Evolutionary conservation across 192 early-diverging fungal species (phyloP).

Genomic region (Podila epigama): DNA sequence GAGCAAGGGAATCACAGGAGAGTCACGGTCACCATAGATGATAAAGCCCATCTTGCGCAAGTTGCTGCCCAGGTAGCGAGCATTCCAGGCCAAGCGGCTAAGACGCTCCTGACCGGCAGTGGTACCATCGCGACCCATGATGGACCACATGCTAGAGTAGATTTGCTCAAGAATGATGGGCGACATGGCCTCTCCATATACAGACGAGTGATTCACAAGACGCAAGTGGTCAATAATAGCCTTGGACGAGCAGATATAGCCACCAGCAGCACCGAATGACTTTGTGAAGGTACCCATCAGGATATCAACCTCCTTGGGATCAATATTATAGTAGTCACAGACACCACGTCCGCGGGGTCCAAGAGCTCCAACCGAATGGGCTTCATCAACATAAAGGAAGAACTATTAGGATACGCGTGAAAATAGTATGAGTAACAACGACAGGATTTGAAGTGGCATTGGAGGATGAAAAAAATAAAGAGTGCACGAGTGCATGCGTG

Average conservation of each 20-base stretch:
- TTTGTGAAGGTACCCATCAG: slow-evolving; percentile 99
- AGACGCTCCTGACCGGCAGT: slow-evolving; percentile 84
- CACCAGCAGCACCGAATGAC: slow-evolving; percentile 96
- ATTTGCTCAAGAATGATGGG: slow-evolving; percentile 90
- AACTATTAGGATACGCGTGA: slow-evolving; percentile 56
- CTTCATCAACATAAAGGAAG: slow-evolving; percentile 97
- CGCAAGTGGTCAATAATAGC: slow-evolving; percentile 83
- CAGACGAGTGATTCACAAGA: slow-evolving; percentile 77
- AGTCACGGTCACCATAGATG: slow-evolving; percentile 86
- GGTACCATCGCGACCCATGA: slow-evolving; percentile 91
- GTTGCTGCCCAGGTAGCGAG: slow-evolving; percentile 81
- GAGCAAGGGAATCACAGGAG: slow-evolving; percentile 91
- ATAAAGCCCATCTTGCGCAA: slow-evolving; percentile 93
- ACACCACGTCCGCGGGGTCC: slow-evolving; percentile 94
- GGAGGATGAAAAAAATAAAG: background rate
- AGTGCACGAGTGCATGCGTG: background rate
- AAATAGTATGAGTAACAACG: background rate
- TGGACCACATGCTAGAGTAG: slow-evolving; percentile 87
- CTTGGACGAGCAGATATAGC: slow-evolving; percentile 85
- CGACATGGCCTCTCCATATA: slow-evolving; percentile 93
- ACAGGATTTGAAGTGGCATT: background rate
- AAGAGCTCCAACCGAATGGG: slow-evolving; percentile 95
- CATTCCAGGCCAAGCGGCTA: slow-evolving; percentile 86
- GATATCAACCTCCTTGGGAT: slow-evolving; percentile 90
- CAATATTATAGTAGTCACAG: slow-evolving; percentile 94